Base-by-base conservation (phyloP, 1,139 yeast species). In the Lodderomyces theae region DNA sequence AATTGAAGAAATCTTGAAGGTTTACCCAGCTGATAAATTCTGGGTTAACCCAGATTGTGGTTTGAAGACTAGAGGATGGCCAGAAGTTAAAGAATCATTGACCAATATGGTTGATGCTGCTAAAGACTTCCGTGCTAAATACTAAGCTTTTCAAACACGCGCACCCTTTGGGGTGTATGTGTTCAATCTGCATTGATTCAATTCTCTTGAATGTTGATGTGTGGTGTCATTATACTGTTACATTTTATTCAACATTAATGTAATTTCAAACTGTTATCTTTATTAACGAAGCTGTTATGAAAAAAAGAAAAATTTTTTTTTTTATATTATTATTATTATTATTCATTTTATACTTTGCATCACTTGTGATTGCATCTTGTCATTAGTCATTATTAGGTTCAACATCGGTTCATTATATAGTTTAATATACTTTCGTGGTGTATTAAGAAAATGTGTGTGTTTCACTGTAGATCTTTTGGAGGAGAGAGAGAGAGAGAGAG, bases 1-100 rank as follows among this genome's bases (percentile, higher is more conserved):
- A 78, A 87, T 92, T 64, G 82, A 82, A 63, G 95, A 88, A 68
- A 90, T 92, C 78, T 79, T 92, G 73, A 88, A 89, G 77, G 94
- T 86, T 51, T 92, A 90, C 80, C 96, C 97, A 67, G 94, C 94
- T 64, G 86, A 86, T 69, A 90, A 90, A 75, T 86, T 92, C 82
- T 92, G 97, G 97, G 94, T 92, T 64, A 92, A 92, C 94, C 98
- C 98, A 64, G 98, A 92, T 79, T 92, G 98, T 84, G 98, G 98
- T 82, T 82, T 90, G 72, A 90, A 90, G 86, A 87, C 96, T 67
- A 85, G 96, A 80, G 92, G 90, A 56, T 86, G 95, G 95, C 84
- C 84, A 54, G 95, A 87, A 79, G 86, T 88, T 60, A 75, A 61
- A 60, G 83, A 80, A 60, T 83, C 90, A 52, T 85, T 92, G 74